Evolutionary conservation across 1,139 yeast genomes (phyloP), one percentile per base, ranked within the genome.

Genomic region (Candida labiduridarum): DNA sequence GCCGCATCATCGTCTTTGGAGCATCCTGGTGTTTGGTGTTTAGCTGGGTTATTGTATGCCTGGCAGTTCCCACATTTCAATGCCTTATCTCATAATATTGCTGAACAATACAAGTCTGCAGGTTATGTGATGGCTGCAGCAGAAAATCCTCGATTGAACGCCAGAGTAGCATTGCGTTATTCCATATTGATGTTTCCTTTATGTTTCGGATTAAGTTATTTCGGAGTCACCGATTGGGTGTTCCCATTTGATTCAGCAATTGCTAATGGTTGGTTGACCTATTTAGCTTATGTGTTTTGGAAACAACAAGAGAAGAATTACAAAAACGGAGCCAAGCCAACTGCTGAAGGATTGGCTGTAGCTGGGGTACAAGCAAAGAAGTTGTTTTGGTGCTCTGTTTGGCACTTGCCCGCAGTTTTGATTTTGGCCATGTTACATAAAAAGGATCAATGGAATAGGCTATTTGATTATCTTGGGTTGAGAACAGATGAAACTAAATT

Each of bases 31-130:
- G 96, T 96, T 2, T 94, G 98, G 98, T 85, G 95, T 62, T 72
- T 92, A 34, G 98, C 98, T 1, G 91, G 87, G 0, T 72, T 95
- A 49, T 74, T 94, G 40, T 94, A 89, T 65, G 96, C 98, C 4
- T 94, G 99, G 99, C 99, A 94, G 69, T 94, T 94, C 66, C 99
- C 99, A 3, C 99, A 94, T 67, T 94, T 94, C 74, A 94, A 94
- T 71, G 83, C 98, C 0, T 78, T 94, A 46, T 87, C 96, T 49
- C 97, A 94, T 69, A 87, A 87, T 59, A 85, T 94, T 51, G 87
- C 94, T 46, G 85, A 84, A 49, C 98, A 94, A 65, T 94, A 94
- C 64, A 85, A 88, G 60, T 78, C 80, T 47, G 99, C 99, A 0
- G 99, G 99, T 0, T 94, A 94, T 67, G 91, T 90, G 14, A 94